Evolutionary conservation across 306 rosid genomes (phyloP).

Genomic region (Macrotyloma uniflorum): DNA sequence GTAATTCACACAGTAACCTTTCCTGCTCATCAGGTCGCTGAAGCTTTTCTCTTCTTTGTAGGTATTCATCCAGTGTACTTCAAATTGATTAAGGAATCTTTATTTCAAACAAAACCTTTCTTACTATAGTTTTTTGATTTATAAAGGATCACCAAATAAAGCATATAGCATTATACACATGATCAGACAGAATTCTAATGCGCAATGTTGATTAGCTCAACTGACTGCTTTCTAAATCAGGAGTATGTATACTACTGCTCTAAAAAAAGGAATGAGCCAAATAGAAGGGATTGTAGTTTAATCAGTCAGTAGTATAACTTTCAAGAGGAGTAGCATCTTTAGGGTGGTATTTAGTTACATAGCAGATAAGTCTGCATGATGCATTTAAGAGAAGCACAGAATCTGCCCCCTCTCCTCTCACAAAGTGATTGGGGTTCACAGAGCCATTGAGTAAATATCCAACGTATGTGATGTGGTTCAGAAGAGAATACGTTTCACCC

Average conservation of each 20-base stretch:
- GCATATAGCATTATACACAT: slow-evolving; percentile 16
- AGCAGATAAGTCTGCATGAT: not conserved
- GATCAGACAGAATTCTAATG: not conserved
- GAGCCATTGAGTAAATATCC: not conserved
- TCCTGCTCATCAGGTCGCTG: slow-evolving; percentile 66
- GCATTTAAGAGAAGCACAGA: not conserved
- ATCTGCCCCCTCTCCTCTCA: not conserved
- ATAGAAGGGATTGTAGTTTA: slow-evolving; percentile 9
- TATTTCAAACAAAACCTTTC: slow-evolving; percentile 6
- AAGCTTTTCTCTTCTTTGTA: slow-evolving; percentile 72
- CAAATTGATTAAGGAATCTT: slow-evolving; percentile 59
- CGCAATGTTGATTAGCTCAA: slow-evolving; percentile 10
- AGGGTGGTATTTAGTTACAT: not conserved
- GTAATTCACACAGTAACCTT: slow-evolving; percentile 65
- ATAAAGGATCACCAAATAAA: slow-evolving; percentile 6
- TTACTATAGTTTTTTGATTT: slow-evolving; percentile 11
- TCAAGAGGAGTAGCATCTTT: not conserved
- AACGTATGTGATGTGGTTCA: not conserved
- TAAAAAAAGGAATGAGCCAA: slow-evolving; percentile 8
- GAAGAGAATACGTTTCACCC: slow-evolving; percentile 3
- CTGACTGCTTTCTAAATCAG: slow-evolving; percentile 13
- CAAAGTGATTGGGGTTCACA: not conserved
- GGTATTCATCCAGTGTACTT: slow-evolving; percentile 67
- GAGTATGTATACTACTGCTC: not conserved
- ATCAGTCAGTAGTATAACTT: slow-evolving; percentile 13